Conservation (phyloP, 139 green algal species). For the Penium margaritaceum region DNA sequence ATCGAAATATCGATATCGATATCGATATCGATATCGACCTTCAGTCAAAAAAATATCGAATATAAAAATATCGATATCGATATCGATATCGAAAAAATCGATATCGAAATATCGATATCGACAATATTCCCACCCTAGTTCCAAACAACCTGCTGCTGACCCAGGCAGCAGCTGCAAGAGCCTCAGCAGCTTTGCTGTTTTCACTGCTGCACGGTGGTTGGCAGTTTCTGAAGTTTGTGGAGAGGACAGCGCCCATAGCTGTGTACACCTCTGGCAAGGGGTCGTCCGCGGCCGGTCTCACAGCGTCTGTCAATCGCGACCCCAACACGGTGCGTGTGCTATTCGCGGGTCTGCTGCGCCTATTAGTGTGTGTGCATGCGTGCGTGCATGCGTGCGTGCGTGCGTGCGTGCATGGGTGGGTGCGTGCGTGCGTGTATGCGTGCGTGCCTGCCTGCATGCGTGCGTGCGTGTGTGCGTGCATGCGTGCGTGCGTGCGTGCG, state of each 20-base stretch:
- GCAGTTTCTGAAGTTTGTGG: constrained; percentile 62
- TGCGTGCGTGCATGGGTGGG: background rate
- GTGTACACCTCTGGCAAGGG: constrained; percentile 97
- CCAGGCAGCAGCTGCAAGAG: constrained; percentile 2
- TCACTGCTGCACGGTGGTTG: background rate
- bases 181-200: too few species aligned
- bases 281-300: constrained; percentile 89
- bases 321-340: constrained; percentile 47
- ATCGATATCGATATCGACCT: too few species aligned
- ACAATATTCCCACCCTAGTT: too few species aligned
- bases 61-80: too few species aligned
- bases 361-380: background rate
- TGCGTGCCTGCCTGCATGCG: too few species aligned
- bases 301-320: constrained; percentile 79
- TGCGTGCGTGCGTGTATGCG: background rate
- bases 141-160: background rate
- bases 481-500: too few species aligned
- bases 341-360: background rate
- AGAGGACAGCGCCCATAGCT: constrained; percentile 59
- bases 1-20: too few species aligned
- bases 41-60: too few species aligned
- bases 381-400: background rate
- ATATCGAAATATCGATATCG: too few species aligned
- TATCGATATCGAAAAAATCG: too few species aligned
- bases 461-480: too few species aligned